A percentile compares a stretch with the other conserved stretches of the same genome.
Evolutionary conservation across 2,329 filamentous ascomycete species (phyloP).

Genomic region (Cladophialophora immunda): DNA sequence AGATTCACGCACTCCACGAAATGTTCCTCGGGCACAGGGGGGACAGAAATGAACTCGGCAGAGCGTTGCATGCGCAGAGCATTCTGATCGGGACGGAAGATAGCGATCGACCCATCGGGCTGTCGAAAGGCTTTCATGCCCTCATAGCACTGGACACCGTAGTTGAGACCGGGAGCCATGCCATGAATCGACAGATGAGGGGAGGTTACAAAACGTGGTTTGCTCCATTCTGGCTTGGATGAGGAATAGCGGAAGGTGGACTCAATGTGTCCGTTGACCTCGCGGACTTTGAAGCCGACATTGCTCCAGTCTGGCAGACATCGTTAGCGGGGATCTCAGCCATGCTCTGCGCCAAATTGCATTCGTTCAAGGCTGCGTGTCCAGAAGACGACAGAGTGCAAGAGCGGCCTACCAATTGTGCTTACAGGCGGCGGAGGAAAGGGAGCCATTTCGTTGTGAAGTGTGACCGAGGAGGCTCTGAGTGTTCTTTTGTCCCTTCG

Average conservation of each 20-base stretch:
- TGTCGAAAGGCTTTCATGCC: slow-evolving; percentile 96
- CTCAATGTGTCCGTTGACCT: slow-evolving; percentile 96
- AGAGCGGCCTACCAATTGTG: slow-evolving; percentile 70
- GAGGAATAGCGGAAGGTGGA: slow-evolving; percentile 79
- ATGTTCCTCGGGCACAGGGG: slow-evolving; percentile 76
- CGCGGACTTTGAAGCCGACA: slow-evolving; percentile 89
- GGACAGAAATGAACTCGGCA: slow-evolving; percentile 82
- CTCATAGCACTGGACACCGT: slow-evolving; percentile 97
- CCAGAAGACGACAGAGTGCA: background rate
- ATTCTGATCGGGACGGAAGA: slow-evolving; percentile 90
- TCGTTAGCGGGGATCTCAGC: background rate
- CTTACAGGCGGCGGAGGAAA: slow-evolving; percentile 82
- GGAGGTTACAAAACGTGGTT: slow-evolving; percentile 80
- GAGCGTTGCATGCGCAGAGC: slow-evolving; percentile 85
- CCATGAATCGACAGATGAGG: slow-evolving; percentile 90
- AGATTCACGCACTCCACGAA: slow-evolving; percentile 81
- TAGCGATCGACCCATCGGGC: slow-evolving; percentile 74
- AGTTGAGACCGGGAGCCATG: slow-evolving; percentile 95
- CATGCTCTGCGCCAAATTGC: background rate
- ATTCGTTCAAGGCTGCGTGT: no score
- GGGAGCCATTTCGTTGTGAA: slow-evolving; percentile 31
- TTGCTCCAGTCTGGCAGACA: slow-evolving; percentile 80
- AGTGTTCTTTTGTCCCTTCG: background rate
- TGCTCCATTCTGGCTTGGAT: slow-evolving; percentile 41
- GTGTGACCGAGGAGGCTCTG: background rate